These are phyloP conservation scores for Darksidea phi DNA, from an alignment of 495 filamentous ascomycete species.

Conservation along the genomic window DNA sequence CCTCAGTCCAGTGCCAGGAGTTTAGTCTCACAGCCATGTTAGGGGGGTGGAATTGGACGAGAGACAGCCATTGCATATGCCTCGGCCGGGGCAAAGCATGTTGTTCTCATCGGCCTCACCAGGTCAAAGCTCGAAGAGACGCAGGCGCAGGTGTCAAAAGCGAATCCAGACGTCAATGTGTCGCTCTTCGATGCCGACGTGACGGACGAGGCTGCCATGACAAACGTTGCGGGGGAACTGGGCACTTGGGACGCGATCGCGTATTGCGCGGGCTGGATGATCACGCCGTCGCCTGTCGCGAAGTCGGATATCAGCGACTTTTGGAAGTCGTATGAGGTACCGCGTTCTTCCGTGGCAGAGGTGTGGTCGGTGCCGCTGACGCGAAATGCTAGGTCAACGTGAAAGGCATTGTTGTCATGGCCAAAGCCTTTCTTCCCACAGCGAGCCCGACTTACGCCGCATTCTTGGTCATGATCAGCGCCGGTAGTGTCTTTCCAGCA, in stretches of 20 bases:
- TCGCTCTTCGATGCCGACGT: slow-evolving; percentile 27
- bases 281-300: slow-evolving; percentile 29
- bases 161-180: slow-evolving; percentile 16
- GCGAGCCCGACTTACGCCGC: neutral
- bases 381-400: too few species aligned
- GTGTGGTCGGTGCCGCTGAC: too few species aligned
- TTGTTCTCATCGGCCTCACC: slow-evolving; percentile 28
- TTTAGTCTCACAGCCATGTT: too few species aligned
- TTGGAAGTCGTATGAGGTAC: slow-evolving; percentile 46
- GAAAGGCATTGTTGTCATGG: neutral
- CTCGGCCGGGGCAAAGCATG: slow-evolving; percentile 19
- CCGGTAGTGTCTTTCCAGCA: neutral
- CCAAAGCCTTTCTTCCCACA: neutral
- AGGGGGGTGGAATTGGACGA: slow-evolving; percentile 44
- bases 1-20: too few species aligned
- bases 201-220: slow-evolving; percentile 31
- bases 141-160: slow-evolving; percentile 6
- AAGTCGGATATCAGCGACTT: slow-evolving; percentile 40
- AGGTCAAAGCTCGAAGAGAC: slow-evolving; percentile 23
- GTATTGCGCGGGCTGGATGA: slow-evolving; percentile 40
- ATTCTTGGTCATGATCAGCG: neutral
- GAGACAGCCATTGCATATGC: slow-evolving; percentile 46
- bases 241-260: slow-evolving; percentile 46
- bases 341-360: too few species aligned
- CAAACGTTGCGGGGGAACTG: slow-evolving; percentile 29